Base-by-base conservation (phyloP, 2,329 filamentous ascomycete genomes). In the Stemphylium beticola region DNA sequence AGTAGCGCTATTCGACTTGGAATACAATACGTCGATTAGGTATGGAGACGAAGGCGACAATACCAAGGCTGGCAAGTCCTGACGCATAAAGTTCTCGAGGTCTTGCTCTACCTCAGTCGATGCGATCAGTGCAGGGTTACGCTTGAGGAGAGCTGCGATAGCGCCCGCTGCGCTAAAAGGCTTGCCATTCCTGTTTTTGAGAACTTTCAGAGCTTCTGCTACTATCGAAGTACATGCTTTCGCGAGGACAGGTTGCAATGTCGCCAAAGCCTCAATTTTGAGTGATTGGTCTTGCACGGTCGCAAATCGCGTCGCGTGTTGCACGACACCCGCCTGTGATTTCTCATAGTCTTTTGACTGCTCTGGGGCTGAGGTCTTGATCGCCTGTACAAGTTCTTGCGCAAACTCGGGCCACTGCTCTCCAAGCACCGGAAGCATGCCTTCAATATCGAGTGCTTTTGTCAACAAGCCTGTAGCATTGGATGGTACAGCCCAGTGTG, bases 301-400 rank as follows among this genome's bases (percentile, higher is more conserved):
- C 77, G 91, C 73, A 65, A 77, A 91, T 0, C 90, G 86, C 40
- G 81, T 79, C 0, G 87, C 87, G 64, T 89, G 84, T 6, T 86
- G 81, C 9, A 85, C 84, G 22, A 96, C 81, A 36, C 80, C 79
- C 45, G 85, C 82, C 70, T 96, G 92, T 0, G 91, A 96, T 37
- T 82, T 81, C 22, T 84, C 82, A 62, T 90, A 90, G 15, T 92
- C 89, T 58, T 88, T 88, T 0, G 92, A 92, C 51, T 93, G 87
- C 68, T 93, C 92, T 0, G 93, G 92, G 4, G 91, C 82, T 0
- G 92, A 96, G 5, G 85, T 84, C 49, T 87, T 87, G 52, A 96
- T 86, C 33, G 84, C 82, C 29, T 85, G 79, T 22, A 87, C 79
- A n/a, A 96, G 76, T 0, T 81, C 73, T 1, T 83, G 77, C 0